phyloP scores from a whole-genome alignment of 306 rosid genomes.

The Lathyrus sativus region DNA sequence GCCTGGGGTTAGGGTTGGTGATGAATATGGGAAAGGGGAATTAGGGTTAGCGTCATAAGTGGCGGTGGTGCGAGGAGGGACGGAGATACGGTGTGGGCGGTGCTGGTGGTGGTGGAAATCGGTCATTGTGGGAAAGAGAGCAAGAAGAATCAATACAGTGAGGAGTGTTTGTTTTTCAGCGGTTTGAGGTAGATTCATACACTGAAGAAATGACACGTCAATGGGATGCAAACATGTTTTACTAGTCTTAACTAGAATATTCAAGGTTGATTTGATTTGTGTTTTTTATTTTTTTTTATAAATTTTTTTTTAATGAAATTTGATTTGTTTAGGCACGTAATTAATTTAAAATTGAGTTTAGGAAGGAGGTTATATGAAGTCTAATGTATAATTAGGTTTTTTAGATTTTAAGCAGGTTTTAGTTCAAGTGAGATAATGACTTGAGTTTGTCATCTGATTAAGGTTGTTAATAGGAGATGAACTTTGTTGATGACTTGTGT shows the following conservation, averaged over 20 bases:
- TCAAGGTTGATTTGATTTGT: too few relatives aligned
- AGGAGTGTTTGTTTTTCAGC: neutral
- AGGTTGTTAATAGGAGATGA: too few relatives aligned
- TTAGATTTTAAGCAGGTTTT: too few relatives aligned
- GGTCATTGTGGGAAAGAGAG: constrained; percentile 50
- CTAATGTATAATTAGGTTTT: too few relatives aligned
- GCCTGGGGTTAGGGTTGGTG: constrained; percentile 60
- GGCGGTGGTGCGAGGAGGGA: constrained; percentile 57
- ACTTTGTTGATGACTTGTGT: too few relatives aligned
- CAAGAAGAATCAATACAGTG: neutral
- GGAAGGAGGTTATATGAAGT: too few relatives aligned
- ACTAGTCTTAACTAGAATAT: neutral
- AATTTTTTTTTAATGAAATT: too few relatives aligned
- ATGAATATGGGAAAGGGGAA: constrained; percentile 39
- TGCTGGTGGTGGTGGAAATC: constrained; percentile 61
- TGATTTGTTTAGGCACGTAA: too few relatives aligned
- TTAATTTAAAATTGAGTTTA: too few relatives aligned
- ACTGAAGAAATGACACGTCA: neutral
- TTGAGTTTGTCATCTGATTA: too few relatives aligned
- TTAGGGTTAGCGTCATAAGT: constrained; percentile 36
- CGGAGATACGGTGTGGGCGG: constrained; percentile 76
- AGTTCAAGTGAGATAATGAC: too few relatives aligned
- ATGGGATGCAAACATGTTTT: neutral
- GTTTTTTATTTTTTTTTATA: too few relatives aligned
- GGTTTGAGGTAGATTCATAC: neutral